Conservation (phyloP, 2,329 filamentous ascomycete species). For the Nigrospora sphaerica region DNA sequence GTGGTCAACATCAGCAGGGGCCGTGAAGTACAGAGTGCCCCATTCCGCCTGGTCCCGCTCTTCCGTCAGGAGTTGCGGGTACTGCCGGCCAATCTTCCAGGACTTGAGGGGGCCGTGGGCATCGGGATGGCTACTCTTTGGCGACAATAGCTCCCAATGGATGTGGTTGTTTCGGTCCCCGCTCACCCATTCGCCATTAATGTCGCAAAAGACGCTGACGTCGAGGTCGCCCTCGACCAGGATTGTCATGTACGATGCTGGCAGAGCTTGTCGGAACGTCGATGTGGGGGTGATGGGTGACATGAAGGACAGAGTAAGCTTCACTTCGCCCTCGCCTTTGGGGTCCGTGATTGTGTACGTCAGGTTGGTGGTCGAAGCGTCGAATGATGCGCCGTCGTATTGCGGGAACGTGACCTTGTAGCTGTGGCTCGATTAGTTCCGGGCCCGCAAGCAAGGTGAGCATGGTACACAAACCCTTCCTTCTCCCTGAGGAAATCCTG, state of each 20-base stretch:
- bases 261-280: conserved; percentile 71
- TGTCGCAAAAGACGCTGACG: conserved; percentile 58
- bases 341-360: conserved; percentile 31
- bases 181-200: conserved; percentile 77
- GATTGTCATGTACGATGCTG: conserved; percentile 73
- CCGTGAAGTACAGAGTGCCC: conserved; percentile 74
- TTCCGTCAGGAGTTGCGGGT: conserved; percentile 69
- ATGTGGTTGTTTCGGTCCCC: conserved; percentile 64
- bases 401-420: conserved; percentile 33
- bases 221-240: conserved; percentile 60
- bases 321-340: conserved; percentile 16
- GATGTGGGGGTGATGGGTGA: conserved; percentile 78
- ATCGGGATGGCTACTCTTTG: conserved; percentile 21
- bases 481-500: conserved; percentile 36
- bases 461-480: background rate
- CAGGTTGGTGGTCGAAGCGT: conserved; percentile 42
- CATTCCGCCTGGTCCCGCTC: conserved; percentile 71
- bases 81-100: conserved; percentile 54
- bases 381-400: conserved; percentile 37
- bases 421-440: conserved; percentile 8
- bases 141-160: conserved; percentile 56
- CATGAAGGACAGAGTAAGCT: conserved; percentile 47
- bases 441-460: conserved; percentile 12
- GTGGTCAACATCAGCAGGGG: conserved; percentile 58
- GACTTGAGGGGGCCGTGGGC: conserved; percentile 47